phyloP scores from a whole-genome alignment of 2,329 filamentous ascomycete genomes.

The Arachnomyces sp. region DNA sequence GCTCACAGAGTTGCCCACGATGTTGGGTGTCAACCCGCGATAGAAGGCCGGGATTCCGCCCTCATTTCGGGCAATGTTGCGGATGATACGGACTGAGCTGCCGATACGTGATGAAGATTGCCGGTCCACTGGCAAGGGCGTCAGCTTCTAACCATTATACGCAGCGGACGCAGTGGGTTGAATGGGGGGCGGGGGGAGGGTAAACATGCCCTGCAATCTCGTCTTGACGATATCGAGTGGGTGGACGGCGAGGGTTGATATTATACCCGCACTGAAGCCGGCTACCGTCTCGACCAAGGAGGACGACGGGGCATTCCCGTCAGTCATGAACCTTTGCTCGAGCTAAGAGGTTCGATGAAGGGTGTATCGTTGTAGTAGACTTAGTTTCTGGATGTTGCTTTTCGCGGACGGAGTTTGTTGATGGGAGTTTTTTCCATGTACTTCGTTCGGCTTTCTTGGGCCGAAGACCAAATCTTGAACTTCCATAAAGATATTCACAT shows the following conservation, averaged over 20 bases:
- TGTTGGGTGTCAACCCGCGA: slow-evolving; percentile 79
- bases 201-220: slow-evolving; percentile 67
- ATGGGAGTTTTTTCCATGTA: no score
- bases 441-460: no score
- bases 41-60: slow-evolving; percentile 64
- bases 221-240: slow-evolving; percentile 96
- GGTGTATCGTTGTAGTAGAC: no score
- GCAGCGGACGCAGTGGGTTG: slow-evolving; percentile 40
- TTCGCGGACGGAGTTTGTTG: no score
- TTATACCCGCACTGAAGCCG: slow-evolving; percentile 78
- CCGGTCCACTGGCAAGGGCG: slow-evolving; percentile 45
- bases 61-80: slow-evolving; percentile 46
- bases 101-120: slow-evolving; percentile 40
- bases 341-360: no score
- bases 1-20: slow-evolving; percentile 79
- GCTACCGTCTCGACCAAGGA: slow-evolving; percentile 79
- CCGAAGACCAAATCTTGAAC: no score
- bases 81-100: slow-evolving; percentile 45
- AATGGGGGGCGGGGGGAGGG: slow-evolving; percentile 29
- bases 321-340: slow-evolving; percentile 31
- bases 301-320: slow-evolving; percentile 55
- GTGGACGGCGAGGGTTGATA: slow-evolving; percentile 79
- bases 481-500: no score
- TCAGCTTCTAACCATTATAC: slow-evolving; percentile 1
- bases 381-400: no score